Conservation (phyloP, 2,329 filamentous ascomycete genomes). For the Remersonia thermophila region DNA sequence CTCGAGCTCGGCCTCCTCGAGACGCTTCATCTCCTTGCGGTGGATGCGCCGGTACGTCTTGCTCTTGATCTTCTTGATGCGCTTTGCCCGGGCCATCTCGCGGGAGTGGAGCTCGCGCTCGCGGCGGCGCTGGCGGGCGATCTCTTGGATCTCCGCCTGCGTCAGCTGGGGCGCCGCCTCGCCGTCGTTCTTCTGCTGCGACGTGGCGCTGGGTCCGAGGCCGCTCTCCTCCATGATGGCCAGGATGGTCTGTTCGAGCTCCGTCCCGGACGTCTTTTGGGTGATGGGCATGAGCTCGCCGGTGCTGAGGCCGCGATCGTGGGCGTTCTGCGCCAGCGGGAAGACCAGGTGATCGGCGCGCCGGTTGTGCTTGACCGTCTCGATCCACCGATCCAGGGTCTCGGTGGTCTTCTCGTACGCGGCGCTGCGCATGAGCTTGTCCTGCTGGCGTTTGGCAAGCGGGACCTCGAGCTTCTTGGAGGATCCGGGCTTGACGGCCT, state of each 20-base stretch:
- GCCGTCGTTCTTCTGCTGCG: slow-evolving; percentile 46
- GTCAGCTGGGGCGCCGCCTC: slow-evolving; percentile 53
- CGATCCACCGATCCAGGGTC: slow-evolving; percentile 79
- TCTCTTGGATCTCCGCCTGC: slow-evolving; percentile 57
- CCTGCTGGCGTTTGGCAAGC: slow-evolving; percentile 74
- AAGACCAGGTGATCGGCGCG: slow-evolving; percentile 84
- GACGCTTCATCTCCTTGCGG: slow-evolving; percentile 53
- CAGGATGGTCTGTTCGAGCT: slow-evolving; percentile 76
- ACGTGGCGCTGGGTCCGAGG: slow-evolving; percentile 38
- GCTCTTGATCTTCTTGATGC: slow-evolving; percentile 98
- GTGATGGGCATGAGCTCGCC: slow-evolving; percentile 54
- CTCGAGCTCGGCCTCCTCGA: slow-evolving; percentile 40
- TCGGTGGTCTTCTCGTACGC: slow-evolving; percentile 89
- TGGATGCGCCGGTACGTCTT: slow-evolving; percentile 90
- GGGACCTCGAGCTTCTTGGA: slow-evolving; percentile 69
- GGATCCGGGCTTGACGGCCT: slow-evolving; percentile 42
- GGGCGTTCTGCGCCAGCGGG: slow-evolving; percentile 63
- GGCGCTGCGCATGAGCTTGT: slow-evolving; percentile 64
- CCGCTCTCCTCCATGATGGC: slow-evolving; percentile 85
- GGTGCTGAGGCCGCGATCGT: slow-evolving; percentile 44
- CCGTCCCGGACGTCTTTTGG: slow-evolving; percentile 55
- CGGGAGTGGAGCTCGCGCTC: slow-evolving; percentile 77
- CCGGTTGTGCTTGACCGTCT: slow-evolving; percentile 89
- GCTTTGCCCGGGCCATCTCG: slow-evolving; percentile 76
- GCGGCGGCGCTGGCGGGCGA: slow-evolving; percentile 62